These are phyloP conservation scores for Allium fistulosum DNA, from an alignment of 106 monocot genomes.

Conservation along the genomic window DNA sequence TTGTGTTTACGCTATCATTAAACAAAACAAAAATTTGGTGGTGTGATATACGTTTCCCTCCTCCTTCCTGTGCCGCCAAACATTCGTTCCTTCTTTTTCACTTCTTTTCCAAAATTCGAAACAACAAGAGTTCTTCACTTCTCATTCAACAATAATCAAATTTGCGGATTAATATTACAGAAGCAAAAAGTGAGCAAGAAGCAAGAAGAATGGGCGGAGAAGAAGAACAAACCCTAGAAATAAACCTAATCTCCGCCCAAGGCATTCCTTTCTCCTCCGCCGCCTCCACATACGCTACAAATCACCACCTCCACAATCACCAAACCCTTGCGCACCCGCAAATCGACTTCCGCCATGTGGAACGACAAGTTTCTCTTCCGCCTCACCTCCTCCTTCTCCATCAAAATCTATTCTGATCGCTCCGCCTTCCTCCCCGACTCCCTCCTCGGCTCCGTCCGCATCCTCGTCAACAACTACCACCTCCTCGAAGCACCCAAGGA, in stretches of 20 bases:
- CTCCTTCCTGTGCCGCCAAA: too few relatives aligned
- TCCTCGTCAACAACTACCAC: constrained; percentile 31
- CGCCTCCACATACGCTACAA: too few relatives aligned
- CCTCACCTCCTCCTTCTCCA: constrained; percentile 10
- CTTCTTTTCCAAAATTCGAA: too few relatives aligned
- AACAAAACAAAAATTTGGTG: too few relatives aligned
- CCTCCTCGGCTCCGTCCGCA: constrained; percentile 28
- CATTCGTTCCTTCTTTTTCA: too few relatives aligned
- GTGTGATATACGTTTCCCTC: too few relatives aligned
- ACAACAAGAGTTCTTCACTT: too few relatives aligned
- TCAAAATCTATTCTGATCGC: constrained; percentile 11
- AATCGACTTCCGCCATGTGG: constrained; percentile 10
- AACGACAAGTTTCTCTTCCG: constrained; percentile 17
- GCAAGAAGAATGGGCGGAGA: too few relatives aligned
- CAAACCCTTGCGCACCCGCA: not conserved
- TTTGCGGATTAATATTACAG: too few relatives aligned
- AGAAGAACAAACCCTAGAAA: constrained; percentile 1
- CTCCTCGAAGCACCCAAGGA: constrained; percentile 19
- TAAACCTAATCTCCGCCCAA: constrained; percentile 11
- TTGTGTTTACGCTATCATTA: too few relatives aligned
- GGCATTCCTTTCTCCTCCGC: not conserved
- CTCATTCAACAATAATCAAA: too few relatives aligned
- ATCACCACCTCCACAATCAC: not conserved
- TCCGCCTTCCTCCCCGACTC: constrained; percentile 24
- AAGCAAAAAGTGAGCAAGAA: too few relatives aligned